Evolutionary conservation across 2,329 filamentous ascomycete species (phyloP), one percentile per base, ranked within the genome.

Genomic region (Acrocalymma vagum): DNA sequence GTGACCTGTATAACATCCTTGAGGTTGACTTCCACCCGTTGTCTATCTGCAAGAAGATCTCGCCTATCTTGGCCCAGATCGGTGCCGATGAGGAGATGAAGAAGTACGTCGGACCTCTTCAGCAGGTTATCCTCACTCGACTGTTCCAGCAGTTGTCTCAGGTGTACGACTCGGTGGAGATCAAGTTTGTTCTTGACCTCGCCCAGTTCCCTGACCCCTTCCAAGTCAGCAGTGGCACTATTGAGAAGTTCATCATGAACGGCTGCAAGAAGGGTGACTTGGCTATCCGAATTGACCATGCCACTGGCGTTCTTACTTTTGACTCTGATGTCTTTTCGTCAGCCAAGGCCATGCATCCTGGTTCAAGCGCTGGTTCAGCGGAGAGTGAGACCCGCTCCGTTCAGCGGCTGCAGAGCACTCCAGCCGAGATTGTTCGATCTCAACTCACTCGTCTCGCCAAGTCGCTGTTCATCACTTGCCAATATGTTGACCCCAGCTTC

Each of bases 201-300:
- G 94, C 94, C 50, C 83, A 94, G 66, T 99, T 99, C 81, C 94
- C 94, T 8, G 92, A 95, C 69, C 90, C 94, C 27, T 97, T 95
- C 82, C 88, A 96, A 75, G 91, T 97, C 56, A 88, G 83, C 51
- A 86, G 88, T 38, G 85, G 87, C 55, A 95, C 90, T 48, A 95
- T 99, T 56, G 94, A 99, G 80, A 99, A 97, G 78, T 99, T 99
- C 80, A 97, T 99, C 80, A 99, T 99, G 94, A 99, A 99, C 73
- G 94, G 94, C 52, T 97, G 95, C 83, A 99, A 99, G 85, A 99
- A 99, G 83, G 94, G 94, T 42, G 94, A 99, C 62, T 82, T 99
- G 29, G 88, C 94, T 38, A 95, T 99, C 61, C 91, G 94, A 48
- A 90, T 97, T 74, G 90, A 97, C 68, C 94, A 99, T 69, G 91